Evolutionary conservation across 768 basidiomycete species (phyloP).

Genomic region (Pisolithus albus): DNA sequence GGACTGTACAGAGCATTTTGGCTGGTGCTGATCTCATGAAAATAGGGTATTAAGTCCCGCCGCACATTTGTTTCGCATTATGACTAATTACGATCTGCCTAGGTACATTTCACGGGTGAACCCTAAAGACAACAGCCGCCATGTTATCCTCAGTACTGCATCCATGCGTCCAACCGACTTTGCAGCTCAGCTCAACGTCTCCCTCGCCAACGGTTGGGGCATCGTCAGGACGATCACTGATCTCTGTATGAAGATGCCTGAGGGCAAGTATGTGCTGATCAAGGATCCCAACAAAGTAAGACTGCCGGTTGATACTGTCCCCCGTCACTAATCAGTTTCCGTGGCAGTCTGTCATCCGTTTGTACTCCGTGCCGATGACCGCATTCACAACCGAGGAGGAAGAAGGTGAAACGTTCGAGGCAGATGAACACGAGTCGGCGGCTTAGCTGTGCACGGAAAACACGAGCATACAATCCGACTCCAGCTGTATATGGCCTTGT

Average conservation of each 20-base stretch:
- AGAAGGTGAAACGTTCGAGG: conserved; percentile 40
- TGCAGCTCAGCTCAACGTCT: conserved; percentile 91
- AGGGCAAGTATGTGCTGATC: conserved; percentile 95
- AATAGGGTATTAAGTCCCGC: conserved; percentile 66
- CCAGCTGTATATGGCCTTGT: not conserved
- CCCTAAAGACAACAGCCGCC: conserved; percentile 90
- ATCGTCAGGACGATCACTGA: conserved; percentile 95
- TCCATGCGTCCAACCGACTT: conserved; percentile 94
- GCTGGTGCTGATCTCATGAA: conserved; percentile 97
- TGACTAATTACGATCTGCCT: conserved; percentile 9
- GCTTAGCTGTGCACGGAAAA: conserved; percentile 13
- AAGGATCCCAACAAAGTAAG: conserved; percentile 97
- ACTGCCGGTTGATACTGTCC: not conserved
- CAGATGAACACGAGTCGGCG: conserved; percentile 35
- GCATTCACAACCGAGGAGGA: conserved; percentile 84
- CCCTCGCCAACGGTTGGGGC: conserved; percentile 95
- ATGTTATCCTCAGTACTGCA: conserved; percentile 91
- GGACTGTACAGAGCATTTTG: conserved; percentile 92
- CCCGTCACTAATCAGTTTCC: conserved; percentile 8
- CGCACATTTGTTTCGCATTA: not conserved
- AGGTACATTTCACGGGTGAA: conserved; percentile 94
- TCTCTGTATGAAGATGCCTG: conserved; percentile 91
- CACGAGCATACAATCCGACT: not conserved
- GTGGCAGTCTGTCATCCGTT: conserved; percentile 78
- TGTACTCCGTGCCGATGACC: conserved; percentile 86